phyloP scores from a whole-genome alignment of 495 filamentous ascomycete species.

The Lentithecium fluviatile region DNA sequence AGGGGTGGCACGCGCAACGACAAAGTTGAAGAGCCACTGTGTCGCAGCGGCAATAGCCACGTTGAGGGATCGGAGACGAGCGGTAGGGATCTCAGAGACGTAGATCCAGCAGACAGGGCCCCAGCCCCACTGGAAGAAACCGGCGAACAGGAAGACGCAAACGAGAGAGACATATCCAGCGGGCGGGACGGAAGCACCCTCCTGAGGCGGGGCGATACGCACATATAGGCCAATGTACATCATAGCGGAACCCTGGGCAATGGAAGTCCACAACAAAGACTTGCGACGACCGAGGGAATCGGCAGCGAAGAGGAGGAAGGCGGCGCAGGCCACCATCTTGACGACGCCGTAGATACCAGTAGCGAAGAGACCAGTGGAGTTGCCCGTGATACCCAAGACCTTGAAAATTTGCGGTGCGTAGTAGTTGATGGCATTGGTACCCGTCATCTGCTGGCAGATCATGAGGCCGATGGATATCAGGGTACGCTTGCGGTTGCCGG shows the following conservation, averaged over 20 bases:
- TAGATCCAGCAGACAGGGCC: conserved; percentile 44
- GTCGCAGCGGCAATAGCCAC: conserved; percentile 42
- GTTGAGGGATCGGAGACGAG: conserved; percentile 36
- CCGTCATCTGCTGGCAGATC: conserved; percentile 72
- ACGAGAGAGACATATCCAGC: conserved; percentile 41
- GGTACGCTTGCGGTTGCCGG: conserved; percentile 62
- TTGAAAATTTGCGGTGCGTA: conserved; percentile 68
- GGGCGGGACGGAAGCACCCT: conserved; percentile 38
- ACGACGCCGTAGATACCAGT: conserved; percentile 66
- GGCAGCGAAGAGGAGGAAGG: conserved; percentile 68
- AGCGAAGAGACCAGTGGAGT: conserved; percentile 55
- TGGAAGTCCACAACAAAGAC: conserved; percentile 70
- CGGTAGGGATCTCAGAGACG: conserved; percentile 41
- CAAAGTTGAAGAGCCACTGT: conserved; percentile 47
- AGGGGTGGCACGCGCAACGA: conserved; percentile 40
- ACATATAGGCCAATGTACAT: conserved; percentile 80
- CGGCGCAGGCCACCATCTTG: conserved; percentile 55
- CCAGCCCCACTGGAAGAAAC: conserved; percentile 43
- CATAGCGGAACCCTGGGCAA: conserved; percentile 70
- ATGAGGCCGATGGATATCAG: conserved; percentile 62
- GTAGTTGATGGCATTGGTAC: conserved; percentile 61
- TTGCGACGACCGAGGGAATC: conserved; percentile 70
- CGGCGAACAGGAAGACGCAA: conserved; percentile 41
- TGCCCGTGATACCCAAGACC: conserved; percentile 55
- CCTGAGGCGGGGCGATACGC: conserved; percentile 62